Percentiles rank a stretch among this genome's conserved stretches.
These are phyloP conservation scores for Penicillium coffeae DNA, from an alignment of 495 filamentous ascomycete species.

Conservation along the genomic window DNA sequence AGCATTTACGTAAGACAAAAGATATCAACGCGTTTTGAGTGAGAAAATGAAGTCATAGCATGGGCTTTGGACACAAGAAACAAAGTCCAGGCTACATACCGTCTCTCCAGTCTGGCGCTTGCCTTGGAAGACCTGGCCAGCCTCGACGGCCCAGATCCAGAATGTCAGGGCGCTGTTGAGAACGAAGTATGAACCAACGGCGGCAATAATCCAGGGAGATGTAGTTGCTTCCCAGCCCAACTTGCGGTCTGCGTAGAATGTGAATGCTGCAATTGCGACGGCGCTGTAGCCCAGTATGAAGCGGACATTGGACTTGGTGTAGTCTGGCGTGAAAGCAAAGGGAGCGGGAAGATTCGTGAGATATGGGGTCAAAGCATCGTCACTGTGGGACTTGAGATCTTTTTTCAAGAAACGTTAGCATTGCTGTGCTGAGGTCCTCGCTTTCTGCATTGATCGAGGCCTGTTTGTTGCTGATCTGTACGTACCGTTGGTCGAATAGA, in stretches of 20 bases:
- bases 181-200: conserved; percentile 73
- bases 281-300: conserved; percentile 79
- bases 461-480: conserved; percentile 18
- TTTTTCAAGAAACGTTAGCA: conserved; percentile 8
- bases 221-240: conserved; percentile 84
- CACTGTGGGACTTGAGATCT: conserved; percentile 96
- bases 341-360: conserved; percentile 65
- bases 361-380: conserved; percentile 92
- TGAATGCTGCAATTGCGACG: conserved; percentile 71
- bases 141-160: conserved; percentile 86
- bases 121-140: conserved; percentile 74
- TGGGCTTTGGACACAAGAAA: not conserved
- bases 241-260: conserved; percentile 88
- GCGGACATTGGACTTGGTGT: conserved; percentile 76
- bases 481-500: conserved; percentile 47
- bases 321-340: conserved; percentile 69
- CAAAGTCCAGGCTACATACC: conserved; percentile 30
- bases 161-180: conserved; percentile 75
- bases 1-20: not conserved
- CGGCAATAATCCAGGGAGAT: conserved; percentile 61
- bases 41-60: too few relatives aligned
- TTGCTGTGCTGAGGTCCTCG: not conserved
- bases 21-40: too few relatives aligned
- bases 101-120: conserved; percentile 51
- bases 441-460: not conserved